Base-by-base conservation (phyloP, 73 alveolate species). In the Breviolum minutum region DNA sequence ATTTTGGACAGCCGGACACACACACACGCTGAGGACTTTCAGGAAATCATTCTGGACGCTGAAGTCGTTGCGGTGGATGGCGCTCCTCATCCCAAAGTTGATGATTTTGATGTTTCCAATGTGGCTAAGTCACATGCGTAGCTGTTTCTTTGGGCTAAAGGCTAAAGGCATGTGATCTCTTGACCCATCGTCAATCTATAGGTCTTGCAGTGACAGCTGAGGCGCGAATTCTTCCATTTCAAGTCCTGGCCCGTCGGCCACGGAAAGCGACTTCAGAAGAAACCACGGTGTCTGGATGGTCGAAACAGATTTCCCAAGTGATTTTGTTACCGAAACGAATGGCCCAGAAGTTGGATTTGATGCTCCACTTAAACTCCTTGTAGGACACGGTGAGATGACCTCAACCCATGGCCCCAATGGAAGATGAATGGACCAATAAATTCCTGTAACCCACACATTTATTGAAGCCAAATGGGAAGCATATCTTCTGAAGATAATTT, bases 21-120 rank as follows among this genome's bases (percentile, higher is more conserved):
- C 54, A 40, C 54, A 40, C 54, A 40, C 54, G 54, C 63, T 32
- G 16, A 81, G 70, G 61, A 27, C 26, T 73, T 91, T 66, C 0
- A 71, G 26, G 63, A 63, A 82, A 71, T 73, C 88, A 91, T 91
- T 26, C 62, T 91, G 74, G 97, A 91, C 60, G 97, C 86, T 19
- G 97, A 91, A n/a, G 97, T 91, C 20, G 76, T 24, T 17, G 97
- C 97, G n/a, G 97, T 91, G n/a, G 97, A 91, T 24, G 97, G 97
- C 12, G 97, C 30, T 2, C 20, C 88, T 60, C 0, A 88, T 71
- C 62, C 24, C 76, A 3, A 29, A 7, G 1, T 20, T 7, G 62
- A 27, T 27, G 86, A 30, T 14, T 30, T 26, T 73, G 83, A 73
- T 73, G 29, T 73, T 73, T 73, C 3, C 0, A 40, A 40, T 40